Conservation (phyloP, 768 basidiomycete genomes). For the Rubroboletus pulcherrimus region DNA sequence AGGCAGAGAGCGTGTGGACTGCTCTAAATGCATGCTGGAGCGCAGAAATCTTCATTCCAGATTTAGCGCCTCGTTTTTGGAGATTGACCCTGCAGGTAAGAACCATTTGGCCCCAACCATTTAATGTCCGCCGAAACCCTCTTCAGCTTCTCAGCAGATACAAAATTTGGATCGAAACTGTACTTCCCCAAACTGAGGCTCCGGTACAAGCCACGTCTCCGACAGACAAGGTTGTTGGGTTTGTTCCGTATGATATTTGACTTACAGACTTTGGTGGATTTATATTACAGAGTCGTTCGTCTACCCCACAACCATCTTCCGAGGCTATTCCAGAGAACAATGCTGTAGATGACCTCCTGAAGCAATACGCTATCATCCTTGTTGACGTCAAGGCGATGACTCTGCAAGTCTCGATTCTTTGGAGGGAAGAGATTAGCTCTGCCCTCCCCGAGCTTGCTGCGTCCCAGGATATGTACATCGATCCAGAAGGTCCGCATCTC, state of each 20-base stretch:
- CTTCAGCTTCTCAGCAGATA: constrained; percentile 77
- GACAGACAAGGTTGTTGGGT: constrained; percentile 34
- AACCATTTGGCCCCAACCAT: background rate
- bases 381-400: constrained; percentile 63
- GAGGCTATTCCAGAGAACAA: constrained; percentile 53
- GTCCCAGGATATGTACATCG: constrained; percentile 30
- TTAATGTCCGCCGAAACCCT: constrained; percentile 2
- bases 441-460: constrained; percentile 50
- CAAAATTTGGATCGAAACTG: constrained; percentile 68
- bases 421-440: constrained; percentile 62
- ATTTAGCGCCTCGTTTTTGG: constrained; percentile 87
- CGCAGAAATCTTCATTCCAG: constrained; percentile 78
- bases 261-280: constrained; percentile 8
- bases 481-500: constrained; percentile 49
- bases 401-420: constrained; percentile 51
- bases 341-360: constrained; percentile 63
- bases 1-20: constrained; percentile 65
- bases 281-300: constrained; percentile 39
- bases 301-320: constrained; percentile 47
- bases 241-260: background rate
- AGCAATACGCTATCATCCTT: constrained; percentile 63
- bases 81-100: constrained; percentile 81
- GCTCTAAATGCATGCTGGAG: constrained; percentile 85
- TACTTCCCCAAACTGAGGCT: constrained; percentile 43
- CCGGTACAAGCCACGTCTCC: constrained; percentile 33